Base-by-base conservation (phyloP, 1,284 basidiomycete species). In the Microbotryum violaceum region DNA sequence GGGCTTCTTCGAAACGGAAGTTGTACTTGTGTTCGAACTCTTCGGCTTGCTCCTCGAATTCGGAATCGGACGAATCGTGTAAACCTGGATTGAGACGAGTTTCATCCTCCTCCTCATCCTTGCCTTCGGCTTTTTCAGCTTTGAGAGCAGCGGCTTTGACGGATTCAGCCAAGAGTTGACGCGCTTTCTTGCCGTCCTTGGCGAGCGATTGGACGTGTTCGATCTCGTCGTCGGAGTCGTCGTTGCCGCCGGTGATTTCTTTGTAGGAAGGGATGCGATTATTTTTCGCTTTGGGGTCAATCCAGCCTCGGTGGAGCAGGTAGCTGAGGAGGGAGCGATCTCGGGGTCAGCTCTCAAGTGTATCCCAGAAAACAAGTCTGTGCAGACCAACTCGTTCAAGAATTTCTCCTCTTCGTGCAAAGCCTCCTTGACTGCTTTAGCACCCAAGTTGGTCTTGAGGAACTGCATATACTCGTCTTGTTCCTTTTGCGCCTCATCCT, bases 251-350 rank as follows among this genome's bases (percentile, higher is more conserved):
- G 45, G 86, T 85, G 45, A 93, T 79, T 74, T 93, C 89, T 51
- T 83, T 78, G 75, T 91, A 91, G 0, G 90, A 92, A 6, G 90
- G 91, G 6, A 91, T 78, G 60, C 84, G 85, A 27, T 54, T 48
- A 45, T 54, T n/a, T 52, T 82, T 79, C 10, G 80, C 62, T 54
- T 66, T 63, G 56, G 82, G 82, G 76, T 96, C 92, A 60, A 97
- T 85, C 92, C 92, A 97, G 1, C 92, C 92, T 46, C 92, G 88
- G 74, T 92, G 91, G 23, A 94, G 79, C 65, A 97, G 94, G 75
- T 94, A 97, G 75, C 91, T 94, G 66, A 3, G 23, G 27, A 1
- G 9, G 8, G 6, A n/a, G 31, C 10, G 12, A 1, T 12, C 49
- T 14, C 6, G 12, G 14, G 5, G 18, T 54, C 25, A 27, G 10